Evolutionary conservation across 208 protist genomes (phyloP), one percentile per base, ranked within the genome.

Genomic region (Herpetomonas tarakana): DNA sequence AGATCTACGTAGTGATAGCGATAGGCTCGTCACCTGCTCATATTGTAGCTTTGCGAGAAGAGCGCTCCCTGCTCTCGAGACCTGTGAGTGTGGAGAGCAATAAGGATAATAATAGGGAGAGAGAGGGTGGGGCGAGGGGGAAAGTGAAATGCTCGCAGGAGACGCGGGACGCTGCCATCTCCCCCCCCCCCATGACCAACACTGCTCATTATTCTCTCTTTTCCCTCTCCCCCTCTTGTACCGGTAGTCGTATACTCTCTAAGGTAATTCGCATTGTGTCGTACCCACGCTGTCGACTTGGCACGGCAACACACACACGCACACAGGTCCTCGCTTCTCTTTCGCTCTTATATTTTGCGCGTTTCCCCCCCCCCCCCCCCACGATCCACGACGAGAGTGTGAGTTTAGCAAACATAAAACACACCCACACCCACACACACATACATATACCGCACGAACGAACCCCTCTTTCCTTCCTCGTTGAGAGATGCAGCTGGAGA

Each of bases 21-120:
- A n/a, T n/a, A n/a, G n/a, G n/a, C n/a, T n/a, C n/a, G n/a, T n/a
- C n/a, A n/a, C n/a, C n/a, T n/a, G n/a, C n/a, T n/a, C n/a, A n/a
- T n/a, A n/a, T n/a, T n/a, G n/a, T n/a, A n/a, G n/a, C n/a, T n/a
- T n/a, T n/a, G n/a, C n/a, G n/a, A n/a, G n/a, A n/a, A n/a, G n/a
- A n/a, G n/a, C n/a, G n/a, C 53, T 63, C 38, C 14, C 49, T 27
- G 6, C 28, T 39, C 52, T 41, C 35, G 9, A 41, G 14, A 41
- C 35, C 6, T 18, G 35, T 41, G 14, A 6, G 35, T 41, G 35
- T 41, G 35, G 35, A 41, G 14, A 41, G 14, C 35, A 41, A 41
- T 14, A 41, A 41, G 9, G 14, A 41, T 14, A 22, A 58, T 21
- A 58, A 58, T 39, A 58, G 53, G 18, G 51, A 27, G 11, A 55